A percentile compares a stretch with the other conserved stretches of the same genome.
Evolutionary conservation across 2,329 filamentous ascomycete species (phyloP).

Genomic region (Hyphodiscus sp.): DNA sequence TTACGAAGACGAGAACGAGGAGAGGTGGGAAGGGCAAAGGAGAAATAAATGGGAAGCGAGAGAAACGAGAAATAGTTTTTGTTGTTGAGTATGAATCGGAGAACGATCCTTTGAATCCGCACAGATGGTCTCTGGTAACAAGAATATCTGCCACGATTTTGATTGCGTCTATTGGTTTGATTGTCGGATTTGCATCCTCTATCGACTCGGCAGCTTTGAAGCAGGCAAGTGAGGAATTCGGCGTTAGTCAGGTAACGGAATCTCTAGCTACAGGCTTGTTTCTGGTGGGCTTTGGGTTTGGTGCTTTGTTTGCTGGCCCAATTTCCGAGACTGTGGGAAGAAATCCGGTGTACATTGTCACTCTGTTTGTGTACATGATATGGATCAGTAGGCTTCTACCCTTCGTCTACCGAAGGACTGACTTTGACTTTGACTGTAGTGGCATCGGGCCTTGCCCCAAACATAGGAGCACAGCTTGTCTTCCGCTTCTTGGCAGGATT

Average conservation of each 20-base stretch:
- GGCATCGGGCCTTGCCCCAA: conserved; percentile 33
- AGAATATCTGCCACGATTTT: neutral
- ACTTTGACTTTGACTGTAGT: conserved; percentile 13
- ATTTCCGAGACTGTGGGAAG: conserved; percentile 36
- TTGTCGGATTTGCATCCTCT: conserved; percentile 44
- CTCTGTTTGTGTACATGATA: conserved; percentile 37
- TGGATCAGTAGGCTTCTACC: conserved; percentile 29
- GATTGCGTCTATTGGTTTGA: conserved; percentile 26
- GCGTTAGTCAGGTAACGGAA: conserved; percentile 43
- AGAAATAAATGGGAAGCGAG: neutral
- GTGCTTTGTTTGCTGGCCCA: conserved; percentile 33
- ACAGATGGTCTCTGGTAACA: conserved; percentile 26
- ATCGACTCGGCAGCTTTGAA: conserved; percentile 45
- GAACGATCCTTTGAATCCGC: conserved; percentile 34
- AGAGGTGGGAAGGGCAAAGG: neutral
- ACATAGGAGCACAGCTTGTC: conserved; percentile 11
- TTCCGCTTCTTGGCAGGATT: conserved; percentile 18
- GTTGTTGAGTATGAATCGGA: conserved; percentile 36
- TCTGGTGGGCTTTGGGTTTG: conserved; percentile 33
- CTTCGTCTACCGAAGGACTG: neutral
- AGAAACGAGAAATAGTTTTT: conserved; percentile 27
- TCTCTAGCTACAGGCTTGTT: conserved; percentile 39
- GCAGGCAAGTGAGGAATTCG: conserved; percentile 39
- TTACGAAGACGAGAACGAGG: conserved; percentile 10
- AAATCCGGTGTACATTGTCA: conserved; percentile 35